These are phyloP conservation scores for Coemansia sp. DNA, from an alignment of 192 early-diverging fungal species.

Conservation along the genomic window DNA sequence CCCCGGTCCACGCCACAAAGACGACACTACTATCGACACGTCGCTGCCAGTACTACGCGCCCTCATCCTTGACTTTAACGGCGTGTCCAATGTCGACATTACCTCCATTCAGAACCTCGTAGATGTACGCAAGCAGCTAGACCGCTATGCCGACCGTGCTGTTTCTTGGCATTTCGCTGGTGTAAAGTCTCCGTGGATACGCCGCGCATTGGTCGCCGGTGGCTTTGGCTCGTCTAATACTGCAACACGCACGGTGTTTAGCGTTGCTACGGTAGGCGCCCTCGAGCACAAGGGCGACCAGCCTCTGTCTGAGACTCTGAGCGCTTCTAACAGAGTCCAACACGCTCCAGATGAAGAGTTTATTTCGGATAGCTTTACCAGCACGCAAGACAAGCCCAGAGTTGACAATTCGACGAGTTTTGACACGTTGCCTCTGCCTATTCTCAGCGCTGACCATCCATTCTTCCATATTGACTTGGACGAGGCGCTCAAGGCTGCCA, in stretches of 20 bases:
- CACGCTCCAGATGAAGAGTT: background rate
- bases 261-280: slow-evolving; percentile 45
- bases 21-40: slow-evolving; percentile 44
- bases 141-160: slow-evolving; percentile 52
- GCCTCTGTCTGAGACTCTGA: slow-evolving; percentile 14
- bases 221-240: slow-evolving; percentile 46
- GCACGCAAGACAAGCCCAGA: slow-evolving; percentile 4
- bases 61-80: slow-evolving; percentile 80
- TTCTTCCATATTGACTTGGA: slow-evolving; percentile 56
- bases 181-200: slow-evolving; percentile 43
- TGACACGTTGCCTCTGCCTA: slow-evolving; percentile 35
- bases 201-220: slow-evolving; percentile 42
- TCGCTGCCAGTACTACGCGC: slow-evolving; percentile 62
- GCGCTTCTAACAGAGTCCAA: background rate
- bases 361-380: background rate
- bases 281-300: slow-evolving; percentile 17
- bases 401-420: slow-evolving; percentile 18
- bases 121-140: slow-evolving; percentile 64
- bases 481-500: slow-evolving; percentile 45
- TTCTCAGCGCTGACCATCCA: slow-evolving; percentile 45
- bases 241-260: slow-evolving; percentile 36
- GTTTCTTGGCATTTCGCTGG: slow-evolving; percentile 64
- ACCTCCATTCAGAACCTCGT: slow-evolving; percentile 78
- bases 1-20: slow-evolving; percentile 51
- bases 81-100: slow-evolving; percentile 77